Conservation (phyloP, 2,329 filamentous ascomycete species). For the Thielaviopsis punctulata region DNA sequence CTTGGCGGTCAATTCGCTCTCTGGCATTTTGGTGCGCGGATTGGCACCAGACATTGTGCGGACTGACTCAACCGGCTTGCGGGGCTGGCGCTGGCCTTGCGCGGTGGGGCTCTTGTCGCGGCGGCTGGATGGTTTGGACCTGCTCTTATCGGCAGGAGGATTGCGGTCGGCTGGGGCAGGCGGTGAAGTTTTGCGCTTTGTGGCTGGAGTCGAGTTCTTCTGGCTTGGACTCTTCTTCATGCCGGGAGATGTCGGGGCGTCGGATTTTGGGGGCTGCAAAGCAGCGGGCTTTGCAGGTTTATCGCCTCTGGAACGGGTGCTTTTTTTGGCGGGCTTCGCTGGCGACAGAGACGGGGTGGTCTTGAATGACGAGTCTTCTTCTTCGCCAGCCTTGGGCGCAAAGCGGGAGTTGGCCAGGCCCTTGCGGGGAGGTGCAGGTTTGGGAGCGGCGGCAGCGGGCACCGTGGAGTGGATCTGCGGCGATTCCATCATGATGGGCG, state of each 20-base stretch:
- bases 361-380: slow-evolving; percentile 4
- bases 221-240: not conserved
- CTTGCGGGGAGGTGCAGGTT: slow-evolving; percentile 1
- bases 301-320: slow-evolving; percentile 10
- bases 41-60: slow-evolving; percentile 38
- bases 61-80: slow-evolving; percentile 19
- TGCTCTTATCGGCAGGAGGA: not conserved
- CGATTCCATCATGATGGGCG: not conserved
- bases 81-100: slow-evolving; percentile 5
- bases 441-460: slow-evolving; percentile 5
- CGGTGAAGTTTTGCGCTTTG: not conserved
- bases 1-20: slow-evolving; percentile 38
- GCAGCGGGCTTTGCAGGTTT: slow-evolving; percentile 6
- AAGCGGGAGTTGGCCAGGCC: slow-evolving; percentile 8
- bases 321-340: slow-evolving; percentile 1
- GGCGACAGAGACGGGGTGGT: too few relatives aligned
- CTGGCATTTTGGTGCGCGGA: slow-evolving; percentile 42
- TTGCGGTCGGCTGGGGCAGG: not conserved
- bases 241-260: not conserved
- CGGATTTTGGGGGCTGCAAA: not conserved
- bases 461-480: slow-evolving; percentile 1
- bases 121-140: not conserved
- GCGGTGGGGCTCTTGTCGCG: not conserved
- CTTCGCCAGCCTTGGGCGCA: slow-evolving; percentile 11
- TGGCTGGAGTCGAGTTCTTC: not conserved